phyloP scores from a whole-genome alignment of 257 asterid species.

The Solanum piurae region DNA sequence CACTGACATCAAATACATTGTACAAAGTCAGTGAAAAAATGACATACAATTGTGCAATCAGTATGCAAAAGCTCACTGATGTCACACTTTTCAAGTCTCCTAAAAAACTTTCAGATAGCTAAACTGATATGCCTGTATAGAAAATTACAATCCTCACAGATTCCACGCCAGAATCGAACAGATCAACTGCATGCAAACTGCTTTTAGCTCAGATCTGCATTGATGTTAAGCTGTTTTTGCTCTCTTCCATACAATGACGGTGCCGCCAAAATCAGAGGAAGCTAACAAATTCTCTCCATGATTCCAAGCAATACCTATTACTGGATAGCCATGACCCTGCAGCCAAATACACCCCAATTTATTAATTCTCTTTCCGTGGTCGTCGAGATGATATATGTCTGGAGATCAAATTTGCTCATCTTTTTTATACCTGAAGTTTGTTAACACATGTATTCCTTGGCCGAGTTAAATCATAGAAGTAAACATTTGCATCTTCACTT shows the following conservation, averaged over 20 bases:
- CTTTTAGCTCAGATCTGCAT: background rate
- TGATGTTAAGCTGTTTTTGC: constrained; percentile 41
- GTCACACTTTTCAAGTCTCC: background rate
- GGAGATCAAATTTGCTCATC: background rate
- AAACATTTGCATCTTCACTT: constrained; percentile 92
- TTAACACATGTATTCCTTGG: constrained; percentile 88
- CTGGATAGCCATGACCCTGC: constrained; percentile 94
- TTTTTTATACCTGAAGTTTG: constrained; percentile 72
- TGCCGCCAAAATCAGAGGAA: constrained; percentile 96
- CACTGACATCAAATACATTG: background rate
- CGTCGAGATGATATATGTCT: background rate
- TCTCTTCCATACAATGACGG: constrained; percentile 96
- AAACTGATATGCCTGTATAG: background rate
- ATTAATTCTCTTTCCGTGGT: background rate
- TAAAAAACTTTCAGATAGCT: background rate
- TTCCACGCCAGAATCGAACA: background rate
- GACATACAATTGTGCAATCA: background rate
- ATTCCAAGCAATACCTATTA: constrained; percentile 94
- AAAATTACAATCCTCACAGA: background rate
- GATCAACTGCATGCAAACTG: background rate
- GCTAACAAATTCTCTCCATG: constrained; percentile 90
- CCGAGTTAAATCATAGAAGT: constrained; percentile 86
- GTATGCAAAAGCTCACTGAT: background rate
- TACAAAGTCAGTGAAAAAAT: background rate
- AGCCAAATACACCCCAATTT: background rate